Percentiles rank a stretch among this genome's conserved stretches.
Conservation (phyloP, 805 yeast species). For the Wickerhamomyces tratensis region DNA sequence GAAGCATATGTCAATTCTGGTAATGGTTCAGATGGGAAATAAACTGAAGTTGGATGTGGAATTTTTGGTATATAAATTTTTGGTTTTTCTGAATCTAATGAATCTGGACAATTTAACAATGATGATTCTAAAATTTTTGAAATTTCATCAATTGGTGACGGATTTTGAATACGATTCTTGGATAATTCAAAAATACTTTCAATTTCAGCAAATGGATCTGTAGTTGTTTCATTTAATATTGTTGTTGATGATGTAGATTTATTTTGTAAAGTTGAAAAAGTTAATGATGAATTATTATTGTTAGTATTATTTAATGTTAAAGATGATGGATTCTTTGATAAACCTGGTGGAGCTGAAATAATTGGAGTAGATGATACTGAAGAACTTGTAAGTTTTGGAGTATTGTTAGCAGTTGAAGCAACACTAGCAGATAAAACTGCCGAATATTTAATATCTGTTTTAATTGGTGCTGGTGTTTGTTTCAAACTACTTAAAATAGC, state of each 20-base stretch:
- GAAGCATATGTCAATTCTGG: constrained; percentile 42
- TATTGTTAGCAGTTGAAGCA: constrained; percentile 5
- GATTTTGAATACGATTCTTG: constrained; percentile 34
- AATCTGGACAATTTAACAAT: constrained; percentile 84
- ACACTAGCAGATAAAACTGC: constrained; percentile 26
- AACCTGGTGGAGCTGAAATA: constrained; percentile 7
- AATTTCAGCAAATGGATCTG: constrained; percentile 6
- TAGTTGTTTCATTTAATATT: constrained; percentile 4
- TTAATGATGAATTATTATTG: no score
- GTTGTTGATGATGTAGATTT: background rate
- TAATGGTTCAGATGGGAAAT: constrained; percentile 79
- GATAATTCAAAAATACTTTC: constrained; percentile 18
- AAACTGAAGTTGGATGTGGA: constrained; percentile 84
- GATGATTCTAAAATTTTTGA: constrained; percentile 64
- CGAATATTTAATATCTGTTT: constrained; percentile 46
- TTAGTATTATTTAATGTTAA: constrained; percentile 1
- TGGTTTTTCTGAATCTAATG: constrained; percentile 82
- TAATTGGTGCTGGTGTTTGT: constrained; percentile 44
- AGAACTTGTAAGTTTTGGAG: constrained; percentile 10
- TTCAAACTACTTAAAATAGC: constrained; percentile 21
- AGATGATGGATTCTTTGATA: background rate
- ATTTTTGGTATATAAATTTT: constrained; percentile 57
- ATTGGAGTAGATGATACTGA: constrained; percentile 8
- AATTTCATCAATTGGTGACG: constrained; percentile 45
- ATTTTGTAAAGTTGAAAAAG: no score